Base-by-base conservation (phyloP, 306 rosid species). In the Vicia villosa region DNA sequence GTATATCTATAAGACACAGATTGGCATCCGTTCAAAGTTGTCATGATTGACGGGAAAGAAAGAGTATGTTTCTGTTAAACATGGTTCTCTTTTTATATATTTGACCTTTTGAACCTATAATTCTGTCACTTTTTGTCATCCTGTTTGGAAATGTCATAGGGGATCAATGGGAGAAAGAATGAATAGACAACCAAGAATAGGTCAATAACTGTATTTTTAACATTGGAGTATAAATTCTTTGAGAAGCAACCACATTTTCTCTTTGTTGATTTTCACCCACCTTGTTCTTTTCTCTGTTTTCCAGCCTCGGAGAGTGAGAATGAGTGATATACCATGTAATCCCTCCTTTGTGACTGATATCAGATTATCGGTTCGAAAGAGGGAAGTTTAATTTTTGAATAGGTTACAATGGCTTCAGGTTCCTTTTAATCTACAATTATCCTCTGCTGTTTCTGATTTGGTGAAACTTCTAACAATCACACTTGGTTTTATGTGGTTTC, bases 31-130 rank as follows among this genome's bases (percentile, higher is more conserved):
- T n/a, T n/a, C n/a, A n/a, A n/a, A n/a, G n/a, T n/a, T n/a, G n/a
- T n/a, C n/a, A n/a, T n/a, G n/a, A n/a, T n/a, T n/a, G n/a, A n/a
- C n/a, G n/a, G n/a, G n/a, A n/a, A n/a, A n/a, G n/a, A n/a, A n/a
- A n/a, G n/a, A n/a, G n/a, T n/a, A n/a, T n/a, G n/a, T n/a, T n/a
- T n/a, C n/a, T n/a, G n/a, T n/a, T n/a, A n/a, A n/a, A n/a, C n/a
- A n/a, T n/a, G n/a, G n/a, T n/a, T n/a, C n/a, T n/a, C n/a, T n/a
- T n/a, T n/a, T n/a, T n/a, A n/a, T n/a, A n/a, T n/a, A n/a, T n/a
- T 55, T 46, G 45, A 40, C 58, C 78, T 64, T 66, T 68, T 63
- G 42, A 77, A 46, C 19, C 42, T 70, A 40, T 70, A 11, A 21
- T 42, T 32, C 66, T 30, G 47, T 55, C 22, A 19, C 28, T 17